Evolutionary conservation across 805 yeast genomes (phyloP).

Genomic region (Saccharomycopsis sp.): DNA sequence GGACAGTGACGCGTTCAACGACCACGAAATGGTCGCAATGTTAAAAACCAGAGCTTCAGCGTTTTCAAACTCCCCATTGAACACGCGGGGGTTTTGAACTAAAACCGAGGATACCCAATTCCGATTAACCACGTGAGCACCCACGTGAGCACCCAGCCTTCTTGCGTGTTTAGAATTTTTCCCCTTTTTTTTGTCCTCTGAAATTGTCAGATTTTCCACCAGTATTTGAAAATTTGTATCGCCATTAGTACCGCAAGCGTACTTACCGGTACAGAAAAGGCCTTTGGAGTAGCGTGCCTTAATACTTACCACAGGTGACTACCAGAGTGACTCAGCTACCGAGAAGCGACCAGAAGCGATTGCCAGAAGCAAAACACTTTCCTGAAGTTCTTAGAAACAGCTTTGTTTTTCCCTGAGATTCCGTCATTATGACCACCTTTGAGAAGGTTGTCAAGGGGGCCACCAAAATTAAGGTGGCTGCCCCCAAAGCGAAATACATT

Average conservation of each 20-base stretch:
- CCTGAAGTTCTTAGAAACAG: no score
- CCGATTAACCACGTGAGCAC: background rate
- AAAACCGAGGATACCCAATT: background rate
- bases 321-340: no score
- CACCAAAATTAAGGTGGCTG: constrained; percentile 78
- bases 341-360: no score
- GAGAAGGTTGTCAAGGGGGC: constrained; percentile 42
- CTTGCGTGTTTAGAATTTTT: background rate
- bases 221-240: background rate
- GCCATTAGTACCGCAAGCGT: background rate
- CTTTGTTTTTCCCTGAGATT: no score
- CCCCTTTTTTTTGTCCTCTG: background rate
- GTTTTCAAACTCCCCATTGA: background rate
- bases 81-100: background rate
- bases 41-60: background rate
- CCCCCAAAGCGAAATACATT: constrained; percentile 94
- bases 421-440: constrained; percentile 20
- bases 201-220: background rate
- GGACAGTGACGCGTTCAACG: constrained; percentile 10
- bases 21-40: background rate
- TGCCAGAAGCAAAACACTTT: no score
- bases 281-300: no score
- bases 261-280: background rate
- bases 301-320: no score
- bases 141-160: background rate